Evolutionary conservation across 169 alveolate genomes (phyloP), one percentile per base, ranked within the genome.

Genomic region (Eimeria necatrix): DNA sequence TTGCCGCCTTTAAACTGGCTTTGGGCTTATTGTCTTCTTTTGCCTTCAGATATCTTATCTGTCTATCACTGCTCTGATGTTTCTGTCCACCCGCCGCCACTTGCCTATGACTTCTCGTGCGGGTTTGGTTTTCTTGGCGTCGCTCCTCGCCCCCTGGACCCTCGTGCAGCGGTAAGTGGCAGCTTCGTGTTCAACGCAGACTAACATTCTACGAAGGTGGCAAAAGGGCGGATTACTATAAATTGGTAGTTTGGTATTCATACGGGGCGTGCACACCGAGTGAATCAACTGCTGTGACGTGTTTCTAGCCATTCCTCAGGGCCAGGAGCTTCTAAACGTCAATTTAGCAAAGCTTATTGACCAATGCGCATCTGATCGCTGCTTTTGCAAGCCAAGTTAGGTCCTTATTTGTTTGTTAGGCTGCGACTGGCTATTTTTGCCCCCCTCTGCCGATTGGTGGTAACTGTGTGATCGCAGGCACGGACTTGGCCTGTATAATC

Each of bases 71-170:
- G 73, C 91, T 56, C 76, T 83, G 59, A 83, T 59, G 26, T 83
- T 83, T 76, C 12, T 59, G 26, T 52, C 91, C 48, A 16, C 91
- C 41, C 52, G 91, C 24, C 91, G 91, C 53, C 91, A 59, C 32
- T 18, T 52, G 73, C 91, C 91, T 16, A 41, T 49, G 20, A 52
- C 24, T 32, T 24, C 76, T 3, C 91, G 76, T 32, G 76, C 64
- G 41, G 76, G 78, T 32, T 56, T 56, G 6, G 32, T 83, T 56
- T 52, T 32, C 32, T 18, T 83, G 56, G 91, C 91, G 20, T 73
- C 60, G 2, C 91, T 83, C 41, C 91, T 83, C 59, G 91, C 64
- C 0, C 91, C 91, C 48, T 83, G 91, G 91, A 59, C 91, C n/a
- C 49, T 83, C 76, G 60, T 59, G 59, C 91, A 56, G 49, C 59